Evolutionary conservation across 345 rosid species (phyloP), one percentile per base, ranked within the genome.

Genomic region (Aethionema arabicum): DNA sequence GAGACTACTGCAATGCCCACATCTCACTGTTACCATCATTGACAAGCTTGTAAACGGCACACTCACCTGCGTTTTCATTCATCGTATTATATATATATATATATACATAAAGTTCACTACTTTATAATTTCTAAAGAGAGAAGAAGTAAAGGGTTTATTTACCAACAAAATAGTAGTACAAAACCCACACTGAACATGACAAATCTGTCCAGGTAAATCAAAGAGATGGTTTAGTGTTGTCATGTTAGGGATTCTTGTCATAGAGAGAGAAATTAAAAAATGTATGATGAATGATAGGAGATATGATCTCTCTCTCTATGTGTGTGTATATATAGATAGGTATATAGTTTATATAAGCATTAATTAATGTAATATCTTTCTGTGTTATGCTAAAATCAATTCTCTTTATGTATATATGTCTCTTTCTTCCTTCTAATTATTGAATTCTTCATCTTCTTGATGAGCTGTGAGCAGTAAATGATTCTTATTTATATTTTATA

Each of bases 151-250:
- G 12, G 13, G 27, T 8, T 5, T 52, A 5, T 80, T n/a, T n/a
- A 93, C 99, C 81, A 90, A 85, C 61, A 93, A 79, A 72, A 90
- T 82, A 70, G 99, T 93, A 72, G 82, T 79, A 80, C 97, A 87
- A 72, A 83, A 90, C 44, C 97, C 95, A 70, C 97, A 93, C 68
- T 90, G 91, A n/a, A 93, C 96, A 66, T 90, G 87, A 78, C 92
- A 93, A 72, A 93, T 84, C 83, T 93, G 91, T 50, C 91, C 95
- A 11, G 97, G 86, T 48, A 82, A 84, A 79, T 87, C 91, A 69
- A 87, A 77, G 59, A 80, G 77, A 57, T 79, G 82, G 69, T 72
- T 83, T 56, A 85, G 56, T 59, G 82, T 75, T 43, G 88, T 79
- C 95, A 93, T 79, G 69, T 41, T 66, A 36, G 49, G 64, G 35